Percentiles rank a stretch among this genome's conserved stretches.
phyloP scores from a whole-genome alignment of 2,329 filamentous ascomycete genomes.

The Aurifilum marmelostoma region DNA sequence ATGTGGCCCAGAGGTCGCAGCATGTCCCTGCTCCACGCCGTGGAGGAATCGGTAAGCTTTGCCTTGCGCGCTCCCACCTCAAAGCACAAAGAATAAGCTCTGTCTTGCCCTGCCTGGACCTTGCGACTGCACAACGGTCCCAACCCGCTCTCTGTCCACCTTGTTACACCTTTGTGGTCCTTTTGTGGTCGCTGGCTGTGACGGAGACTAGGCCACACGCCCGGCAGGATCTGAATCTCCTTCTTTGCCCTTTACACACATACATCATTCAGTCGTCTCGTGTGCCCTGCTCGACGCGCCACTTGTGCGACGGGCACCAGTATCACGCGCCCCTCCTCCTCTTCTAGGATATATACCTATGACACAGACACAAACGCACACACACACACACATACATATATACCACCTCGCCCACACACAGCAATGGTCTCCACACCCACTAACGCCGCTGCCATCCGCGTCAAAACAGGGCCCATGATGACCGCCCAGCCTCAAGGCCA shows the following conservation, averaged over 20 bases:
- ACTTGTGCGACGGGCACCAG: neutral
- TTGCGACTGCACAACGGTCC: slow-evolving; percentile 12
- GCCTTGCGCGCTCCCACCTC: neutral
- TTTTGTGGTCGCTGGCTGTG: neutral
- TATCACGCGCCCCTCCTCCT: neutral
- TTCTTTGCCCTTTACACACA: neutral
- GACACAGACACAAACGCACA: neutral
- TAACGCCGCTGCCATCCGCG: slow-evolving; percentile 20
- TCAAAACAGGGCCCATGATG: slow-evolving; percentile 57
- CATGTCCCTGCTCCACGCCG: slow-evolving; percentile 53
- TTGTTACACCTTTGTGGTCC: neutral
- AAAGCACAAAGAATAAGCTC: neutral
- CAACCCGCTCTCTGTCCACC: neutral
- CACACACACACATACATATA: neutral
- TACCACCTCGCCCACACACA: neutral
- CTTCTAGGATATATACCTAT: neutral
- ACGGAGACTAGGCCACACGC: neutral
- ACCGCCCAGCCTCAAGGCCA: slow-evolving; percentile 42
- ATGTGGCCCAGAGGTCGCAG: slow-evolving; percentile 53
- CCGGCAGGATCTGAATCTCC: neutral
- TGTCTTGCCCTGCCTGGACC: neutral
- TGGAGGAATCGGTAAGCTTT: slow-evolving; percentile 54
- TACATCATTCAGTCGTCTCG: neutral
- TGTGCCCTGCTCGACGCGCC: slow-evolving; percentile 2
- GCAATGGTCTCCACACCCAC: slow-evolving; percentile 15